These are phyloP conservation scores for Lactarius sp. DNA, from an alignment of 768 basidiomycete species.

Conservation along the genomic window DNA sequence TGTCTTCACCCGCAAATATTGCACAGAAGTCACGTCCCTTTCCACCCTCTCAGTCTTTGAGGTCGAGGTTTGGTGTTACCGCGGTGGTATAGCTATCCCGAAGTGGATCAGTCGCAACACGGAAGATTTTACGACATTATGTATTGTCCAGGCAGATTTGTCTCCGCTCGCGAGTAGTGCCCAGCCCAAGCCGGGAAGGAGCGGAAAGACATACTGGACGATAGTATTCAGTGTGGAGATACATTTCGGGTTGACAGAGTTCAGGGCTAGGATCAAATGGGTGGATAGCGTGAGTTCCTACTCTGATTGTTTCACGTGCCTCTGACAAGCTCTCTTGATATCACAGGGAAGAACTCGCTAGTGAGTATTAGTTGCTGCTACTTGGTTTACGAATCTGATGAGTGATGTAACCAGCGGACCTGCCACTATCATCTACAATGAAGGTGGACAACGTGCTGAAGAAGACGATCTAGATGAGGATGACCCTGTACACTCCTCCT, in stretches of 20 bases:
- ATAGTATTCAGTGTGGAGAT: conserved; percentile 83
- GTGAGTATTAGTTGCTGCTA: conserved; percentile 38
- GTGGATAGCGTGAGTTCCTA: conserved; percentile 58
- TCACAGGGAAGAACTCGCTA: conserved; percentile 63
- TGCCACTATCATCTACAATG: conserved; percentile 77
- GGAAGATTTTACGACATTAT: conserved; percentile 74
- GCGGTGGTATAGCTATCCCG: conserved; percentile 65
- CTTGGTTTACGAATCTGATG: conserved; percentile 2
- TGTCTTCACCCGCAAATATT: conserved; percentile 77
- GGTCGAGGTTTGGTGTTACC: conserved; percentile 80
- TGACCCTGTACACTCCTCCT: conserved; percentile 37
- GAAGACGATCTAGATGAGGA: conserved; percentile 65
- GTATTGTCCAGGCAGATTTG: conserved; percentile 72
- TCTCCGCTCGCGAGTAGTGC: conserved; percentile 70
- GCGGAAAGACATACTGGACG: conserved; percentile 73
- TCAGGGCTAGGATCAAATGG: conserved; percentile 80
- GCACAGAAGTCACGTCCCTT: conserved; percentile 72
- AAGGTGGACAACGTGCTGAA: conserved; percentile 66
- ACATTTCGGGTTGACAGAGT: conserved; percentile 78
- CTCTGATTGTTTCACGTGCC: neutral
- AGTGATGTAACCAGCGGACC: conserved; percentile 51
- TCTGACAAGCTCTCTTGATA: conserved; percentile 8
- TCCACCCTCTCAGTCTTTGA: conserved; percentile 75
- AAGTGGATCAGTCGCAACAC: conserved; percentile 64
- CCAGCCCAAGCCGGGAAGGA: conserved; percentile 56